phyloP scores from a whole-genome alignment of 192 early-diverging fungal genomes.

The Geranomyces michiganensis region DNA sequence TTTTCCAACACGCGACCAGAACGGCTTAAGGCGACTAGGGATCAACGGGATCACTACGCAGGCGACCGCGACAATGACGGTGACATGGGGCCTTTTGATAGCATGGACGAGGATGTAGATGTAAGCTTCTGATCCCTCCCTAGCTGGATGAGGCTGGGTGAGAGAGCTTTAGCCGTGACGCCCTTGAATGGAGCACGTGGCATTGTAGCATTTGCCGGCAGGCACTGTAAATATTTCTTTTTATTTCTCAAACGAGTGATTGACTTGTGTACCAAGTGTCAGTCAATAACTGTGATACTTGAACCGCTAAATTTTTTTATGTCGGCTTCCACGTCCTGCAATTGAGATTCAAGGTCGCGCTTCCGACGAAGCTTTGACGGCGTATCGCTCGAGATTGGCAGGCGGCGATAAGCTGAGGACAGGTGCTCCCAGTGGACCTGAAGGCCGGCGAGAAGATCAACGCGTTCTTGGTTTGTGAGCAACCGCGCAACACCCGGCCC shows the following conservation, averaged over 20 bases:
- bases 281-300: not conserved
- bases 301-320: conserved; percentile 7
- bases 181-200: too few species aligned
- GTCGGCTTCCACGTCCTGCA: conserved; percentile 11
- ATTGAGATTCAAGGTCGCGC: conserved; percentile 7
- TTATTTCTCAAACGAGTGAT: too few species aligned
- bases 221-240: too few species aligned
- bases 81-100: conserved; percentile 12
- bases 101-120: conserved; percentile 14
- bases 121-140: not conserved
- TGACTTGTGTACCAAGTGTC: not conserved
- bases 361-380: conserved; percentile 12
- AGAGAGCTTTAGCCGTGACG: too few species aligned
- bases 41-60: conserved; percentile 50
- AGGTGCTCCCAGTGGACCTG: conserved; percentile 16
- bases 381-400: conserved; percentile 15
- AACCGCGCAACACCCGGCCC: conserved; percentile 3
- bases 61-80: conserved; percentile 46
- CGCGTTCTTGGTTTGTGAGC: not conserved
- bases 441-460: conserved; percentile 1
- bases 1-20: conserved; percentile 29
- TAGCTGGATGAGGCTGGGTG: too few species aligned
- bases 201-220: too few species aligned
- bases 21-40: conserved; percentile 35
- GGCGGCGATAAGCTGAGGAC: conserved; percentile 7